Conservation (phyloP, 108 stramenopile species). For the Mediolabrus comicus region DNA sequence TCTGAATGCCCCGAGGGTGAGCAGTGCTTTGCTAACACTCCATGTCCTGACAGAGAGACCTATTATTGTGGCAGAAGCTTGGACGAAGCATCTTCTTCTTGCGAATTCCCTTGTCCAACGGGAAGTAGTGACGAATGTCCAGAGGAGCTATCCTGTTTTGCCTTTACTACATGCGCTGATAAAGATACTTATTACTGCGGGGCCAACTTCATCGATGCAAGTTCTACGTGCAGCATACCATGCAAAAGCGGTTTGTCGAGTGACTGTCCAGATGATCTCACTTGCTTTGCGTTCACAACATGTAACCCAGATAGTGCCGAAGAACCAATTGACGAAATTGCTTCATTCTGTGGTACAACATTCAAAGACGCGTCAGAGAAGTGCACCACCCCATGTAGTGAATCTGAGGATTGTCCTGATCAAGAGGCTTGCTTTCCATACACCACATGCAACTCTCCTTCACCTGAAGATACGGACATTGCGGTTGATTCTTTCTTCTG, state of each 20-base stretch:
- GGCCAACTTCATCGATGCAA: slow-evolving; percentile 36
- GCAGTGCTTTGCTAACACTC: slow-evolving; percentile 37
- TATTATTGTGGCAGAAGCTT: slow-evolving; percentile 41
- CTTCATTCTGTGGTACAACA: slow-evolving; percentile 70
- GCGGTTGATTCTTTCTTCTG: slow-evolving; percentile 47
- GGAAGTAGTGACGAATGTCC: slow-evolving; percentile 25
- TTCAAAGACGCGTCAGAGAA: slow-evolving; percentile 69
- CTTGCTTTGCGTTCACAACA: slow-evolving; percentile 45
- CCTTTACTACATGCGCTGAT: neutral
- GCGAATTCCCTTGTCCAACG: slow-evolving; percentile 31
- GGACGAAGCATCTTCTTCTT: slow-evolving; percentile 30
- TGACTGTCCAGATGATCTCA: slow-evolving; percentile 35
- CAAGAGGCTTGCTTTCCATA: slow-evolving; percentile 36
- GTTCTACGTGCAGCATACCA: slow-evolving; percentile 19
- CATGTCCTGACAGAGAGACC: slow-evolving; percentile 36
- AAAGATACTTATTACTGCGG: slow-evolving; percentile 46
- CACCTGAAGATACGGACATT: slow-evolving; percentile 20
- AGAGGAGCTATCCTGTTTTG: neutral
- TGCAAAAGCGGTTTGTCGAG: slow-evolving; percentile 33
- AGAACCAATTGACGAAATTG: slow-evolving; percentile 16
- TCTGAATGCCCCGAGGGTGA: slow-evolving; percentile 32
- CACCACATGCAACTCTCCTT: slow-evolving; percentile 22
- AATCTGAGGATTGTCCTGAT: too few relatives aligned
- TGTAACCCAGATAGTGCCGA: slow-evolving; percentile 13
- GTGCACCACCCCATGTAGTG: slow-evolving; percentile 58